phyloP scores from a whole-genome alignment of 208 protist genomes.

The Leptomonas seymouri region DNA sequence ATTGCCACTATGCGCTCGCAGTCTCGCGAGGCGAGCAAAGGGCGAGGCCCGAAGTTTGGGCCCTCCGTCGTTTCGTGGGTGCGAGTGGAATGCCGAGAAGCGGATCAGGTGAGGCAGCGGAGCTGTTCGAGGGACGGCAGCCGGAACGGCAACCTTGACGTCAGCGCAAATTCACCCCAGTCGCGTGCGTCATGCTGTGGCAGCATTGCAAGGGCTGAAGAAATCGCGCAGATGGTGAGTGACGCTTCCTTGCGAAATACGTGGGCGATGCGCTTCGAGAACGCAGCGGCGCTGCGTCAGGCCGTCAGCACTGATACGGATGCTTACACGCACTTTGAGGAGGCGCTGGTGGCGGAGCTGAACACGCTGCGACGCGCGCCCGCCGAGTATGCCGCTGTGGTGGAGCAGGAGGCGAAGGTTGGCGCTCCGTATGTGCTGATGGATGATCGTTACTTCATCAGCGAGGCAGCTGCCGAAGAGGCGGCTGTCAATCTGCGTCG shows the following conservation, averaged over 20 bases:
- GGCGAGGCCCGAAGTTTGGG: background rate
- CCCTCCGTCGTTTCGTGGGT: slow-evolving; percentile 15
- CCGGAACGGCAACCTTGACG: background rate
- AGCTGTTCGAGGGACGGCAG: background rate
- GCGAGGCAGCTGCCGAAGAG: slow-evolving; percentile 34
- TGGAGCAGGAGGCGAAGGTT: slow-evolving; percentile 66
- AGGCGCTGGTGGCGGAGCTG: slow-evolving; percentile 62
- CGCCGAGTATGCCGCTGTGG: slow-evolving; percentile 52
- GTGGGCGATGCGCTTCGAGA: slow-evolving; percentile 39
- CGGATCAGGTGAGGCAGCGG: background rate
- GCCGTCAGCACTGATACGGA: slow-evolving; percentile 61
- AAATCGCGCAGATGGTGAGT: slow-evolving; percentile 20
- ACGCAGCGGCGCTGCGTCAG: slow-evolving; percentile 41
- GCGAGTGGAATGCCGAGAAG: background rate
- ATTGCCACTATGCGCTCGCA: background rate
- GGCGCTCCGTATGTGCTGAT: slow-evolving; percentile 67
- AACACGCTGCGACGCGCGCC: slow-evolving; percentile 71
- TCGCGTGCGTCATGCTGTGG: background rate
- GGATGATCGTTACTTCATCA: slow-evolving; percentile 55
- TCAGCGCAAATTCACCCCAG: background rate
- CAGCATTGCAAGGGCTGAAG: background rate
- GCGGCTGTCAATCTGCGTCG: slow-evolving; percentile 20
- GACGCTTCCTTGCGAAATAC: slow-evolving; percentile 28
- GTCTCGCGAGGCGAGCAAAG: background rate
- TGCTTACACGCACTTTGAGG: slow-evolving; percentile 65